phyloP scores from a whole-genome alignment of 2,329 filamentous ascomycete species.

The Ustulina deusta region DNA sequence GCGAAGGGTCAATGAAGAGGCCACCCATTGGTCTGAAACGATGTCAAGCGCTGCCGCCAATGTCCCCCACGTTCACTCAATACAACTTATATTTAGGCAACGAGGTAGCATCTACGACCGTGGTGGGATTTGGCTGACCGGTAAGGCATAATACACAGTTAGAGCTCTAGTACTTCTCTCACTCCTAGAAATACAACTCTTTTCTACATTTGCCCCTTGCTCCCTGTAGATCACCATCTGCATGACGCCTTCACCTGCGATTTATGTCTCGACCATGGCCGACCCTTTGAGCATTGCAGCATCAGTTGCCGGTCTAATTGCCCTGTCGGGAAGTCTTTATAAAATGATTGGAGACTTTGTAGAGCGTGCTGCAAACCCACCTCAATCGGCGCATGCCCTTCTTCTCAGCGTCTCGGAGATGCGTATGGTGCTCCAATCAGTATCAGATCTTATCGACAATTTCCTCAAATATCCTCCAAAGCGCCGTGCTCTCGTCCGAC shows the following conservation, averaged over 20 bases:
- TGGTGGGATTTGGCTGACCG: too few species aligned
- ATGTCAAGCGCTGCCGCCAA: too few species aligned
- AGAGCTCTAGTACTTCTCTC: background rate
- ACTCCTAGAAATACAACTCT: background rate
- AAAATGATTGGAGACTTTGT: slow-evolving; percentile 1
- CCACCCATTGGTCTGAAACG: too few species aligned
- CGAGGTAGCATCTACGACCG: background rate
- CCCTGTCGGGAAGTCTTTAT: slow-evolving; percentile 26
- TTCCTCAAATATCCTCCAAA: slow-evolving; percentile 12
- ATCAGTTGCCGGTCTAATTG: slow-evolving; percentile 25
- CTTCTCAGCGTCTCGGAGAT: slow-evolving; percentile 29
- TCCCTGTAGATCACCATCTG: background rate
- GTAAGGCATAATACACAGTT: background rate
- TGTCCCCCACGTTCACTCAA: too few species aligned
- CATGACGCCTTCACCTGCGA: background rate
- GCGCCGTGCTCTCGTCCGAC: slow-evolving; percentile 26
- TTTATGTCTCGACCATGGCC: background rate
- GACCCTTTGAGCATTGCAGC: slow-evolving; percentile 26
- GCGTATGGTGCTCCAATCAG: slow-evolving; percentile 21
- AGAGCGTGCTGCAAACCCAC: background rate
- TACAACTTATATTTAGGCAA: too few species aligned
- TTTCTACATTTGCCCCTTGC: background rate
- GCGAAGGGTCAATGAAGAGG: too few species aligned
- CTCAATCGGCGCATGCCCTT: slow-evolving; percentile 10
- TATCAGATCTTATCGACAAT: slow-evolving; percentile 26